These are phyloP conservation scores for Babesia sp. DNA, from an alignment of 169 alveolate species.

Conservation along the genomic window DNA sequence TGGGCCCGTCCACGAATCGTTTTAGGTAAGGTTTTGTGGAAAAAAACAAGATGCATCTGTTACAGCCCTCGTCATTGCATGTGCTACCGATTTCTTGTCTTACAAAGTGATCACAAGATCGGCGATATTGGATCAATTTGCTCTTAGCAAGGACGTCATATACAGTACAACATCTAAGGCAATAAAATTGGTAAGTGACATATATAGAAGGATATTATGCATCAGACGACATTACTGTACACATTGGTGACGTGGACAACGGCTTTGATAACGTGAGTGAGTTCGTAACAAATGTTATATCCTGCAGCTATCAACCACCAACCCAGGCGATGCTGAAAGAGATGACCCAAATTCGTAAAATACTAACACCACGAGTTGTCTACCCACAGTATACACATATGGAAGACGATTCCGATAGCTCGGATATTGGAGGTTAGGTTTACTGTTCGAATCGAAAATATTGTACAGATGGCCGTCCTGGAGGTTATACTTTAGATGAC, in stretches of 20 bases:
- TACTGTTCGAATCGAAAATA: neutral
- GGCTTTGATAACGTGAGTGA: conserved; percentile 18
- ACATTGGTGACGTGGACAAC: neutral
- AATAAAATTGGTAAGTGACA: conserved; percentile 3
- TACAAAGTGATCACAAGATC: conserved; percentile 10
- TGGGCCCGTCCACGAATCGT: conserved; percentile 35
- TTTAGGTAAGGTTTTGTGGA: neutral
- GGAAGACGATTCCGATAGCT: neutral
- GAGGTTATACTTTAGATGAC: conserved; percentile 42
- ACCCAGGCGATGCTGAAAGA: conserved; percentile 60
- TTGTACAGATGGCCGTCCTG: neutral
- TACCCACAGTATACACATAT: conserved; percentile 32
- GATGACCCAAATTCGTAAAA: conserved; percentile 45
- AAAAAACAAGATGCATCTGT: neutral
- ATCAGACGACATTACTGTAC: conserved; percentile 6
- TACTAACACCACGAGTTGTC: conserved; percentile 38
- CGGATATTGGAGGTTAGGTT: neutral
- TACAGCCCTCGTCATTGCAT: conserved; percentile 30
- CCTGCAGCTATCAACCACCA: conserved; percentile 54
- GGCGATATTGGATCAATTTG: conserved; percentile 5
- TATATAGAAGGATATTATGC: neutral
- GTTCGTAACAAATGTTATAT: neutral
- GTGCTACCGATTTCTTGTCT: conserved; percentile 31
- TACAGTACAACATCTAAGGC: neutral
- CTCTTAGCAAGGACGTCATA: neutral